Conservation (phyloP, 306 rosid genomes). For the Fagus sylvatica region DNA sequence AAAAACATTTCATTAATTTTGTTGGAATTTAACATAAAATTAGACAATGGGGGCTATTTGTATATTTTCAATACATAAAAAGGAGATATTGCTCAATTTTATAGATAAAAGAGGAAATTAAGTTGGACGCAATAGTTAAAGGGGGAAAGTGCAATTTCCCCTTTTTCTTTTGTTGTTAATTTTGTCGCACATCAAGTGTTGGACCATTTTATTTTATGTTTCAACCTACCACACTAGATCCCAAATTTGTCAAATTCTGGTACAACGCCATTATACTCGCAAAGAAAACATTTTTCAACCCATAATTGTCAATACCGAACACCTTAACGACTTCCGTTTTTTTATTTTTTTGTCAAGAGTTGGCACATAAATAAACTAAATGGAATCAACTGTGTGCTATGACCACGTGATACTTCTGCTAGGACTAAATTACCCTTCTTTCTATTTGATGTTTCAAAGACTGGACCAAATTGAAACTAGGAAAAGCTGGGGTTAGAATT, state of each 20-base stretch:
- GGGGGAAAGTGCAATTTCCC: too few species aligned
- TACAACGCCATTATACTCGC: conserved; percentile 35
- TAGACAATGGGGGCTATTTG: too few species aligned
- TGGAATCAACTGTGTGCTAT: not conserved
- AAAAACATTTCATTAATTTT: too few species aligned
- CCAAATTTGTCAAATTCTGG: conserved; percentile 44
- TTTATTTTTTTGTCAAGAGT: not conserved
- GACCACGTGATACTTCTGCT: conserved; percentile 9
- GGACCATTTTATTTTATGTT: too few species aligned
- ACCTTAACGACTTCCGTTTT: conserved; percentile 31
- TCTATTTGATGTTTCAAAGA: not conserved
- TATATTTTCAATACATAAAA: too few species aligned
- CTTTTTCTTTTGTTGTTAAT: too few species aligned
- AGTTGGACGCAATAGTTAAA: too few species aligned
- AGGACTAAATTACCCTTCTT: not conserved
- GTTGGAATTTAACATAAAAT: too few species aligned
- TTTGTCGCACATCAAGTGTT: too few species aligned
- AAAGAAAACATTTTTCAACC: too few species aligned
- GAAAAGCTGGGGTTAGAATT: conserved; percentile 13
- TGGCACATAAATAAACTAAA: not conserved
- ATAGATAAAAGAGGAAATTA: too few species aligned
- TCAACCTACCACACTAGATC: not conserved
- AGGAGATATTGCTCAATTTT: too few species aligned
- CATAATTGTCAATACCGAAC: not conserved
- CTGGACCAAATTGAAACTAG: conserved; percentile 10